These are phyloP conservation scores for Camellia sinensis DNA, from an alignment of 148 eudicot species.

Conservation along the genomic window DNA sequence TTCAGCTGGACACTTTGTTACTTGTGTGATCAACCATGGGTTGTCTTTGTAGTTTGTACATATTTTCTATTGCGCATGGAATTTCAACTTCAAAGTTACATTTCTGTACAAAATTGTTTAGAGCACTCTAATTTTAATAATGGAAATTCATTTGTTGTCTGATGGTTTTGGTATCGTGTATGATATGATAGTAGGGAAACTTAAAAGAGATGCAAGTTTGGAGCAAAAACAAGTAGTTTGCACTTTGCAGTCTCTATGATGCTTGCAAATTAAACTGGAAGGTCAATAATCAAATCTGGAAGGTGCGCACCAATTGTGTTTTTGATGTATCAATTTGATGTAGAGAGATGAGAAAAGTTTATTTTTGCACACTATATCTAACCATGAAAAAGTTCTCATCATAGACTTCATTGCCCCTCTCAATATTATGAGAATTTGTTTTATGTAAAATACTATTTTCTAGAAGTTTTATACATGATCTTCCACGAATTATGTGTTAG, in stretches of 20 bases:
- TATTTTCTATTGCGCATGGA: neutral
- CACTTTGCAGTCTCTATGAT: slow-evolving; percentile 52
- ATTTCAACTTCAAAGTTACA: neutral
- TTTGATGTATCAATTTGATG: neutral
- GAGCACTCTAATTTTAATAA: neutral
- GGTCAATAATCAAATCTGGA: slow-evolving; percentile 17
- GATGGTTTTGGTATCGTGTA: neutral
- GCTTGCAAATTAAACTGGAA: slow-evolving; percentile 65
- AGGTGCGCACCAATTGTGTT: neutral
- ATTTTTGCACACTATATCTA: neutral
- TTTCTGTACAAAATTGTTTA: neutral
- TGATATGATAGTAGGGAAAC: slow-evolving; percentile 48
- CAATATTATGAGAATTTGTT: no score
- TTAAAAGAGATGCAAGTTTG: slow-evolving; percentile 50
- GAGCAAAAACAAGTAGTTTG: slow-evolving; percentile 42
- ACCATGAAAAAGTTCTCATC: no score
- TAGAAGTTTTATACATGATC: no score
- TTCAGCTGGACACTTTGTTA: neutral
- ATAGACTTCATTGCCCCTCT: no score
- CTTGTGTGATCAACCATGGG: neutral
- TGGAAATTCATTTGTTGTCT: neutral
- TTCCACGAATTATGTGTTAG: no score
- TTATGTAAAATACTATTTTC: no score
- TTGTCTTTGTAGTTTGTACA: neutral
- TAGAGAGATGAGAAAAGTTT: neutral